phyloP scores from a whole-genome alignment of 2,329 filamentous ascomycete genomes.

The Rhytidhysteron rufulum region DNA sequence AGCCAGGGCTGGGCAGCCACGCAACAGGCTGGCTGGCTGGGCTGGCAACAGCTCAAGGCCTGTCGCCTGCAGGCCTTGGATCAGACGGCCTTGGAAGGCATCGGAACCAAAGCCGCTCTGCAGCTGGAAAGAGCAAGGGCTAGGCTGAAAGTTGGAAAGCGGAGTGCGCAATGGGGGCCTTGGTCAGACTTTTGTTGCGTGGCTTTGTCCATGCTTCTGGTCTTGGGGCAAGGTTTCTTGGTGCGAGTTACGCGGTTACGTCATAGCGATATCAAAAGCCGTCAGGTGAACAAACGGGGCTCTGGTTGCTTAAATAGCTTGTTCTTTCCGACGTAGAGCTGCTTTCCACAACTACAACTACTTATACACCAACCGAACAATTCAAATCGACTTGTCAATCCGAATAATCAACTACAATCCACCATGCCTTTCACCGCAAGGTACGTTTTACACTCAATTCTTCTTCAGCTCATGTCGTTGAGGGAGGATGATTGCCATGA shows the following conservation, averaged over 20 bases:
- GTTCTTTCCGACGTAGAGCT: too few species aligned
- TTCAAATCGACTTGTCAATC: constrained; percentile 4
- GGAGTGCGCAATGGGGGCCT: not conserved
- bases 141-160: too few species aligned
- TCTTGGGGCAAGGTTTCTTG: not conserved
- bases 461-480: not conserved
- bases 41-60: too few species aligned
- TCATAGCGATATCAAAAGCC: constrained; percentile 14
- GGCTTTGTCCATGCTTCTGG: not conserved
- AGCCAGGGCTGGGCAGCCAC: too few species aligned
- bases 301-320: constrained; percentile 24
- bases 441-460: constrained; percentile 33
- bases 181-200: not conserved
- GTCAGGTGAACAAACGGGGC: constrained; percentile 5
- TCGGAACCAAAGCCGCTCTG: not conserved
- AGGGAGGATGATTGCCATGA: too few species aligned
- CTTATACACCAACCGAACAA: constrained; percentile 4
- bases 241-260: constrained; percentile 2
- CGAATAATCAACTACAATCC: too few species aligned
- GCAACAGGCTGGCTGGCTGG: too few species aligned
- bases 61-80: too few species aligned
- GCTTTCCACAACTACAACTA: not conserved
- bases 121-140: not conserved
- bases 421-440: constrained; percentile 60
- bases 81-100: not conserved